Base-by-base conservation (phyloP, 352 stramenopile species). In the Pythium grandisporangium region DNA sequence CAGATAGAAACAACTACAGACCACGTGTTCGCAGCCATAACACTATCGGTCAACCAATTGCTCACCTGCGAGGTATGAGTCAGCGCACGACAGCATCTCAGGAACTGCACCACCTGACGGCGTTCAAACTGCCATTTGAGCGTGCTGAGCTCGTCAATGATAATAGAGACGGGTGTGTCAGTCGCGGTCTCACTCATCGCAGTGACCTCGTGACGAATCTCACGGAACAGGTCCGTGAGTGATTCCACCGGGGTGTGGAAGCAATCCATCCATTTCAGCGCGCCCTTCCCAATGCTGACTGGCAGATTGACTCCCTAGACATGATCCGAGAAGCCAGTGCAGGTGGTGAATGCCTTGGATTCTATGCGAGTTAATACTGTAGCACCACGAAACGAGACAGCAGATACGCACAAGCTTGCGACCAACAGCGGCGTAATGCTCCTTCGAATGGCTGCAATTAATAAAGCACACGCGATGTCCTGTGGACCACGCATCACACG, bases 391-490 rank as follows among this genome's bases (percentile, higher is more conserved):
- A n/a, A n/a, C n/a, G n/a, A n/a, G n/a, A n/a, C n/a, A n/a, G n/a
- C n/a, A n/a, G n/a, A n/a, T n/a, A 47, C 61, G 25, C 42, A 85
- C 76, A 49, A 89, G 48, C 37, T 89, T 89, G 22, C 76, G 71
- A 11, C 63, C 73, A 6, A 89, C 66, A 4, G 70, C 63, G 6
- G 54, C 47, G 40, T 84, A 84, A 41, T 89, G 73, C 5, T 81
- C 73, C 12, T 58, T 61, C 1, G 59, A 65, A 13, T 81, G 64
- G 41, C 29, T 48, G 32, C 63, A 60, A 26, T 63, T 63, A 23
- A 81, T 52, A 41, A 86, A 66, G 50, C 67, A 84, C 36, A 89
- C 70, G 41, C 66, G 66, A 54, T 84, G 68, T 0, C 55, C 68
- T 79, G 27, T 3, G 30, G 0, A 37, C 10, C 5, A 36, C 17